Conservation (phyloP, 2,329 filamentous ascomycete species). For the Arthrobotrys sphaeroides region DNA sequence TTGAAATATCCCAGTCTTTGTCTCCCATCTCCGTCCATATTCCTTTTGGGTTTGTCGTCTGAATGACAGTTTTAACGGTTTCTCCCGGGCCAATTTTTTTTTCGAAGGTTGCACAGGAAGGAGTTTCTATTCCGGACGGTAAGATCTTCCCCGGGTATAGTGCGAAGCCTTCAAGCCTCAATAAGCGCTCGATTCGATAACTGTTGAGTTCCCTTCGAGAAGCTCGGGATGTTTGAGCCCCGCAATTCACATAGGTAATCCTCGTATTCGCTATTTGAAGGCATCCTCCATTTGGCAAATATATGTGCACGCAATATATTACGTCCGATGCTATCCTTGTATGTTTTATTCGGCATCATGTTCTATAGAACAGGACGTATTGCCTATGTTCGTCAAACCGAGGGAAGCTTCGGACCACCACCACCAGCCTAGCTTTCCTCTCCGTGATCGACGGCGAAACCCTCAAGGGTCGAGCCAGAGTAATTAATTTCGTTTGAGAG, state of each 20-base stretch:
- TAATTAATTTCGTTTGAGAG: background rate
- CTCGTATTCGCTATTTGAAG: constrained; percentile 24
- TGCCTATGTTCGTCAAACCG: no score
- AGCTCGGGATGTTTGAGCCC: background rate
- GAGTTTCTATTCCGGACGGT: background rate
- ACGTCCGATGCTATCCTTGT: background rate
- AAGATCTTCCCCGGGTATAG: background rate
- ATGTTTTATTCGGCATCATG: background rate
- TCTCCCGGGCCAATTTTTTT: background rate
- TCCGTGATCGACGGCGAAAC: background rate
- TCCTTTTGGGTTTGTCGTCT: background rate
- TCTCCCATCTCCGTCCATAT: background rate
- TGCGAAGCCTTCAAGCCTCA: background rate
- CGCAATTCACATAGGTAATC: background rate
- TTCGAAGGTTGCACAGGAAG: background rate
- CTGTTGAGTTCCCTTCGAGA: constrained; percentile 14
- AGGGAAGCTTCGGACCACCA: no score
- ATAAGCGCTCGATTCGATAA: constrained; percentile 10
- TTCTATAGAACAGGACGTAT: no score
- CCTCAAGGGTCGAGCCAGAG: background rate
- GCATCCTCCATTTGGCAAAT: background rate
- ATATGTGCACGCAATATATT: background rate
- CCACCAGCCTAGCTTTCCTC: no score
- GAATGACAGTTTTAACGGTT: constrained; percentile 19
- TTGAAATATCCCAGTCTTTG: constrained; percentile 1